Conservation (phyloP, 345 rosid genomes). For the Erodium maritimum region DNA sequence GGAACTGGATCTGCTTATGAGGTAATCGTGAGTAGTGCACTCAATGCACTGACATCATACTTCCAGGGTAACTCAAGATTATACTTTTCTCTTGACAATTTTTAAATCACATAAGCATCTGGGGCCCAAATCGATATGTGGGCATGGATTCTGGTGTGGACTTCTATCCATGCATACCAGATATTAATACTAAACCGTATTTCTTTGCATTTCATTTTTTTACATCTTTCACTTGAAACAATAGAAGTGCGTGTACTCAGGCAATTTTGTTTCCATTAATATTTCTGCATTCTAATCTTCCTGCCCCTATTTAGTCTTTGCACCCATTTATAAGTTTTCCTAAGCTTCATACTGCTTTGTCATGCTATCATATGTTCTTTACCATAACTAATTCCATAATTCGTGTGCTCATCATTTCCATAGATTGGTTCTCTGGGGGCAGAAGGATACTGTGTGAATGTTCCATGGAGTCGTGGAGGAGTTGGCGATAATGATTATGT, state of each 20-base stretch:
- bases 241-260: neutral
- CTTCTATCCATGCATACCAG: neutral
- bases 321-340: neutral
- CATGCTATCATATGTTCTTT: neutral
- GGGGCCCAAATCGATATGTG: neutral
- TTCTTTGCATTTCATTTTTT: too few species aligned
- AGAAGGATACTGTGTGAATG: slow-evolving; percentile 86
- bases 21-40: slow-evolving; percentile 25
- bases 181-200: neutral
- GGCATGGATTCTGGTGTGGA: neutral
- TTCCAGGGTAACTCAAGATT: too few species aligned
- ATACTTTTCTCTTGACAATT: too few species aligned
- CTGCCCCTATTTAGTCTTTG: too few species aligned
- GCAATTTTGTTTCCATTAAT: neutral
- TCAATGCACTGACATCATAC: neutral
- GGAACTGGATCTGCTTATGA: slow-evolving; percentile 85
- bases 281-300: too few species aligned
- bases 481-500: slow-evolving; percentile 91
- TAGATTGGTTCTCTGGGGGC: slow-evolving; percentile 84
- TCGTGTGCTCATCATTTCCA: slow-evolving; percentile 10
- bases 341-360: neutral
- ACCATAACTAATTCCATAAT: slow-evolving; percentile 1
- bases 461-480: slow-evolving; percentile 97
- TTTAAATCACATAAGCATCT: neutral
- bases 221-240: neutral